Base-by-base conservation (phyloP, 2,329 filamentous ascomycete genomes). In the Chaetomiaceae sp. region DNA sequence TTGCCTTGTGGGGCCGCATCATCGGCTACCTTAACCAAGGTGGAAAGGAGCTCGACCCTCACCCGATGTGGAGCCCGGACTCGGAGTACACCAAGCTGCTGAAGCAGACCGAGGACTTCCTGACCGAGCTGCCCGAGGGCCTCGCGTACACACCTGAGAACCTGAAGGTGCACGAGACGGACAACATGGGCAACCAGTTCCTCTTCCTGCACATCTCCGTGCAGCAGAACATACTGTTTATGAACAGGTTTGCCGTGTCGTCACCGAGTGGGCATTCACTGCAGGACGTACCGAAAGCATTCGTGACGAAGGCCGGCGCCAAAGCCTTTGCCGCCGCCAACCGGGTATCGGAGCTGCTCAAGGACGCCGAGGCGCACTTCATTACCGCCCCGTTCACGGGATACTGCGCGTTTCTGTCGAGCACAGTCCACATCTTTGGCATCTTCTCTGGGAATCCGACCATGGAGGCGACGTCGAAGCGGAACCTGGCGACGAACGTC, bases 381-480 rank as follows among this genome's bases (percentile, higher is more conserved):
- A 79, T 97, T 7, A 84, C 89, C 0, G 91, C 90, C 1, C 93
- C 93, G 0, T 97, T 97, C 63, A 86, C 89, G 1, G 91, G 93
- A 1, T 98, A 97, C 64, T 94, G 88, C 58, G 89, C 91, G 2
- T 97, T 96, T 62, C 81, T 90, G 18, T 90, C 91, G 1, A 93
- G 88, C 42, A 95, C 88, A 0, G 86, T 96, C n/a, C 93, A 97
- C 60, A 86, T 97, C 18, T 85, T 89, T 57, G 88, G 88, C 6
- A 88, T 94, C 3, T 94, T 95, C 62, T 93, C 88, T 4, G 87
- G 88, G 52, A 90, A 94, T 54, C 70, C 81, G 12, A 70, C 79
- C 10, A 75, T 94, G 40, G 87, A 95, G 62, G 76, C 78, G 11
- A 78, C 79, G 8, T 88, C 88, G 8, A 95, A 94, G 67, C 81